These are phyloP conservation scores for Leccinum variicolor DNA, from an alignment of 768 basidiomycete genomes.

Conservation along the genomic window DNA sequence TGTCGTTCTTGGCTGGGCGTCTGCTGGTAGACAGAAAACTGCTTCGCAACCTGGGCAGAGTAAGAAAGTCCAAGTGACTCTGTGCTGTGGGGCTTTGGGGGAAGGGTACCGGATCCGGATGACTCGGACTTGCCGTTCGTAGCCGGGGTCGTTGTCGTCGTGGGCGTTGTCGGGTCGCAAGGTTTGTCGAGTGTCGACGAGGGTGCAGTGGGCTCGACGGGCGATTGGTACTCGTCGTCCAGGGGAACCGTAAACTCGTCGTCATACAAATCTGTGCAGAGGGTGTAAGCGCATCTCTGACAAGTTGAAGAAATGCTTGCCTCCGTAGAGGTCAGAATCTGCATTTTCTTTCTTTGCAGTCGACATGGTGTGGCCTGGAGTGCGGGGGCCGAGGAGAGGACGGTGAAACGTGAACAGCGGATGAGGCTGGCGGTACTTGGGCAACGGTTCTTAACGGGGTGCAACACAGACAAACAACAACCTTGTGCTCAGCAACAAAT, in stretches of 20 bases:
- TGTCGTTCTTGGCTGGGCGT: slow-evolving; percentile 64
- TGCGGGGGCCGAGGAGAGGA: neutral
- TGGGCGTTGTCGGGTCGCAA: slow-evolving; percentile 17
- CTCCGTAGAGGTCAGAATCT: slow-evolving; percentile 47
- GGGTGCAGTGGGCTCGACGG: slow-evolving; percentile 22
- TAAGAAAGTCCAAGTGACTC: slow-evolving; percentile 43
- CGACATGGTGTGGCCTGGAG: slow-evolving; percentile 15
- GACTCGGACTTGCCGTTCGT: slow-evolving; percentile 23
- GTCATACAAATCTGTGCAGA: slow-evolving; percentile 49
- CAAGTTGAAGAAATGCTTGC: slow-evolving; percentile 26
- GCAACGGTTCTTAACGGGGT: neutral
- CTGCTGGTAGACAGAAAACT: slow-evolving; percentile 62
- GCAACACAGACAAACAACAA: slow-evolving; percentile 27
- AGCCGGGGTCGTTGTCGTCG: slow-evolving; percentile 7
- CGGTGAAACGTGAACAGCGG: neutral
- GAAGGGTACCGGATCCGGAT: slow-evolving; percentile 21
- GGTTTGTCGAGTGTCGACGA: slow-evolving; percentile 17
- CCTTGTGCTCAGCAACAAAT: slow-evolving; percentile 12
- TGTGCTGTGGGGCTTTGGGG: slow-evolving; percentile 25
- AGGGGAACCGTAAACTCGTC: slow-evolving; percentile 36
- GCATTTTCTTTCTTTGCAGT: slow-evolving; percentile 25
- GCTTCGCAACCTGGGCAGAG: slow-evolving; percentile 63
- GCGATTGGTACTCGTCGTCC: slow-evolving; percentile 31
- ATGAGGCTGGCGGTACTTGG: slow-evolving; percentile 5
- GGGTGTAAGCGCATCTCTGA: slow-evolving; percentile 2